Percentiles rank a stretch among this genome's conserved stretches.
phyloP scores from a whole-genome alignment of 2,329 filamentous ascomycete species.

The Byssoonygena ceratinophila region DNA sequence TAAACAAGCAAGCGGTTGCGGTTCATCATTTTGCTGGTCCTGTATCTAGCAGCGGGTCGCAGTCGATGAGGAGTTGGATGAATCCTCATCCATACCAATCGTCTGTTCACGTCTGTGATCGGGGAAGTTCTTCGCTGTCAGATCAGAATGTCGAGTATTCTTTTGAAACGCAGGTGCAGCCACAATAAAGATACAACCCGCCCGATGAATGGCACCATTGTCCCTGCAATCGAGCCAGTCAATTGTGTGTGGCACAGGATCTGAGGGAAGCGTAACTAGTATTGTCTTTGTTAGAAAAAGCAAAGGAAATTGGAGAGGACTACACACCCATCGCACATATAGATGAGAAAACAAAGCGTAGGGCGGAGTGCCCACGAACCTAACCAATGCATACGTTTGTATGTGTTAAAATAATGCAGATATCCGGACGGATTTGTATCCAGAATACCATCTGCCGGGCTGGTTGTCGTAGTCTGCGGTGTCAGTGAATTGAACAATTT shows the following conservation, averaged over 20 bases:
- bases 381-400: neutral
- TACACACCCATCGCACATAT: neutral
- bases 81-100: no score
- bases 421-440: no score
- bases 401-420: neutral
- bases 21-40: neutral
- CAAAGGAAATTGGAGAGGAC: neutral
- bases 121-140: neutral
- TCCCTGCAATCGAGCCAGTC: neutral
- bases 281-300: constrained; percentile 1
- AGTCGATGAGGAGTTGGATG: neutral
- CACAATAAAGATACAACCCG: neutral
- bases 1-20: neutral
- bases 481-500: neutral
- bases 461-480: neutral
- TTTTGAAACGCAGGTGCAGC: neutral
- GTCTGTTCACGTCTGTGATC: no score
- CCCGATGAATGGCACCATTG: neutral
- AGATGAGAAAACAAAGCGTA: neutral
- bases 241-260: neutral
- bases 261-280: neutral
- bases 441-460: neutral
- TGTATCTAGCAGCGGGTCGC: neutral
- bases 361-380: neutral
- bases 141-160: neutral